Evolutionary conservation across 768 basidiomycete species (phyloP).

Genomic region (Cantharellus cinnabarinus): DNA sequence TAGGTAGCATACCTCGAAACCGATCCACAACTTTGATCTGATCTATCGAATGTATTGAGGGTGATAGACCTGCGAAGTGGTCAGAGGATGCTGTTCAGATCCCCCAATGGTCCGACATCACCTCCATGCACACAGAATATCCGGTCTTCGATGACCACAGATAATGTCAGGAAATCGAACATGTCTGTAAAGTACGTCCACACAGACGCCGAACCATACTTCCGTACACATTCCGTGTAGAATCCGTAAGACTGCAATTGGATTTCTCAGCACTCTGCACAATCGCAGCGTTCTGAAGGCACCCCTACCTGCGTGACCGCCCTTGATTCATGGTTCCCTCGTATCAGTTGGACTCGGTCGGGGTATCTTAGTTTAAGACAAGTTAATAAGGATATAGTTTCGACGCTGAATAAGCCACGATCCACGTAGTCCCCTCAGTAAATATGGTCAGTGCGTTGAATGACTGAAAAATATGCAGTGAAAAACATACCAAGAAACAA

Average conservation of each 20-base stretch:
- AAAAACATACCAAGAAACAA: constrained; percentile 70
- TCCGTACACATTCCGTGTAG: constrained; percentile 93
- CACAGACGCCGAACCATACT: constrained; percentile 87
- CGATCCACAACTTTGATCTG: constrained; percentile 99
- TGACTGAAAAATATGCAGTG: background rate
- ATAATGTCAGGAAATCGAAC: constrained; percentile 97
- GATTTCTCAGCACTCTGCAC: background rate
- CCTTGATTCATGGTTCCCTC: constrained; percentile 94
- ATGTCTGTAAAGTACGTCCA: constrained; percentile 99
- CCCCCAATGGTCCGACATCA: constrained; percentile 14
- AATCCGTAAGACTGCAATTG: constrained; percentile 83
- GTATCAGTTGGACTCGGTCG: constrained; percentile 85
- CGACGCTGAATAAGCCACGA: constrained; percentile 90
- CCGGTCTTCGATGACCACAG: constrained; percentile 94
- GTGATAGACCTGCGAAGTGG: constrained; percentile 54
- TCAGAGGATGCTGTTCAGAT: constrained; percentile 1
- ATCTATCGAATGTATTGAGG: constrained; percentile 96
- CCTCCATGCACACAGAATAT: constrained; percentile 99
- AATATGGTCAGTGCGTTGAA: background rate
- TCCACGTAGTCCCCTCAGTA: constrained; percentile 89
- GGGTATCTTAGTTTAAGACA: constrained; percentile 95
- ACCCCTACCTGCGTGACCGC: constrained; percentile 85
- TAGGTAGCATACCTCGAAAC: constrained; percentile 51
- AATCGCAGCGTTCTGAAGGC: background rate
- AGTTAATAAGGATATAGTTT: constrained; percentile 91